Conservation (phyloP, 345 rosid genomes). For the Camelina hispida region DNA sequence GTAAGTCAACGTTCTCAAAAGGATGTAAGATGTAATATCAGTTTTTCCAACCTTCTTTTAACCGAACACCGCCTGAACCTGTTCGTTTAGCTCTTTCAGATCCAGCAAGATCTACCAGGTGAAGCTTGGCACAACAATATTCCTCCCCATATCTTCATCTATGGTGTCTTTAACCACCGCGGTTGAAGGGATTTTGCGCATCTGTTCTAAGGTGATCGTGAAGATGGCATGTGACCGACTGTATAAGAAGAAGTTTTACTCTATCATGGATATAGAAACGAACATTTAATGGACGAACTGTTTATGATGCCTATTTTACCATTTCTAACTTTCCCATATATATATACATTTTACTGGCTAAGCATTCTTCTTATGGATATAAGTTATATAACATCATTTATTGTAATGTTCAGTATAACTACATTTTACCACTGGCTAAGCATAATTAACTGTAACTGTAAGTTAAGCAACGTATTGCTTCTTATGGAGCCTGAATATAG, state of each 20-base stretch:
- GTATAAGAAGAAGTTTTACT: conserved; percentile 1
- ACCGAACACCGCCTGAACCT: conserved; percentile 77
- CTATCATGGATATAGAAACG: background rate
- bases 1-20: conserved; percentile 9
- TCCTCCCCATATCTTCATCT: conserved; percentile 72
- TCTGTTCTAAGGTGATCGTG: conserved; percentile 87
- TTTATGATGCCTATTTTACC: background rate
- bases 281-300: background rate
- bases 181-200: conserved; percentile 56
- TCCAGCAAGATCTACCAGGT: conserved; percentile 90
- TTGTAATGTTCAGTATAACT: background rate
- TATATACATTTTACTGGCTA: background rate
- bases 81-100: conserved; percentile 90
- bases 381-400: no score
- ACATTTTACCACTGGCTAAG: conserved; percentile 4
- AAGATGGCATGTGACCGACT: conserved; percentile 96
- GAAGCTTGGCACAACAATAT: conserved; percentile 79
- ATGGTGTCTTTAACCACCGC: conserved; percentile 50
- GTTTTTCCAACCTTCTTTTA: conserved; percentile 70
- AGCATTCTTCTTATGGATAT: no score
- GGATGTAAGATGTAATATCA: conserved; percentile 30
- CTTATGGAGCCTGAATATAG: conserved; percentile 8
- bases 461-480: background rate
- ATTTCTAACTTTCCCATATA: conserved; percentile 6
- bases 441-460: conserved; percentile 19